Evolutionary conservation across 192 early-diverging fungal species (phyloP), one percentile per base, ranked within the genome.

Genomic region (Backusella mclennaniae): DNA sequence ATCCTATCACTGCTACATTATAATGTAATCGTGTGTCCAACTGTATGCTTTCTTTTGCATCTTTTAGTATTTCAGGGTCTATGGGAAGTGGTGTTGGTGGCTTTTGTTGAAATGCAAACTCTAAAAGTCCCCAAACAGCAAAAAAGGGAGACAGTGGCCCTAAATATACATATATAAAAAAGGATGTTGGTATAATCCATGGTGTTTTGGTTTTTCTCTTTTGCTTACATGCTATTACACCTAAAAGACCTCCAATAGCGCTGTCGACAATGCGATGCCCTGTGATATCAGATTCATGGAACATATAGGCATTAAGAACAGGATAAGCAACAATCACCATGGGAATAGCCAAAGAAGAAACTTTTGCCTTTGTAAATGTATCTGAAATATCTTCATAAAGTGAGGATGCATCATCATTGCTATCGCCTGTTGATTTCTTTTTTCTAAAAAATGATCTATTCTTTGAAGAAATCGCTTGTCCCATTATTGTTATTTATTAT

Each of bases 291-390:
- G 73, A 72, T n/a, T 76, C 73, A 38, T 76, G 66, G 44, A 79
- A 79, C n/a, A 67, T 69, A 35, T 77, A 83, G 0, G 82, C 78
- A 66, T 77, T 79, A 39, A 80, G 36, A 15, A 79, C 53, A 1
- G 82, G 82, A 74, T 77, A 79, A 5, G 82, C 82, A 29, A 83
- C 59, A 39, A 83, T 80, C 4, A 77, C 67, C 52, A 83, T 73
- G 6, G 82, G 82, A 26, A 80, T 76, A 59, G 79, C 67, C 11
- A 83, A 67, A 14, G 82, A 73, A 7, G 78, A 83, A 17, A 83
- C 14, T 8, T 76, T 77, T 67, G 78, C 82, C 38, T 77, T 77
- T 19, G 80, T 77, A 26, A 81, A 81, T 66, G 42, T 19, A 46
- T 74, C 74, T 52, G 67, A 35, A 33, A 82, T 38, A 67, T 82